These are phyloP conservation scores for Cicer arietinum DNA, from an alignment of 306 rosid genomes.

Conservation along the genomic window DNA sequence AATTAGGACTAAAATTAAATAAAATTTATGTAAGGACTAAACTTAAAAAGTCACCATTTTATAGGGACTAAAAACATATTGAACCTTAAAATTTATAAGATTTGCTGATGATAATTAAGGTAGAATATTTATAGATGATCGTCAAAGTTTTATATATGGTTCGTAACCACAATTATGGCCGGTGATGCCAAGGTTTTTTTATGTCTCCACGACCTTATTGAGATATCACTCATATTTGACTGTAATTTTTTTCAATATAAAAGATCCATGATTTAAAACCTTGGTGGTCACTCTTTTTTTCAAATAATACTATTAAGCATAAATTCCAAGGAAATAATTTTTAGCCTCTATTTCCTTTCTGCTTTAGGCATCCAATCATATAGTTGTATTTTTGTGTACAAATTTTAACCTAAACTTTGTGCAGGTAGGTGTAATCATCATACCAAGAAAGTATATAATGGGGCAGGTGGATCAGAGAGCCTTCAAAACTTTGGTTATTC, in stretches of 20 bases:
- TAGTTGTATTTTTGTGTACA: slow-evolving; percentile 21
- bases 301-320: neutral
- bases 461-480: slow-evolving; percentile 98
- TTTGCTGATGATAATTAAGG: neutral
- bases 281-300: no score
- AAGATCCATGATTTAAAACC: neutral
- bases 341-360: neutral
- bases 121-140: slow-evolving; percentile 14
- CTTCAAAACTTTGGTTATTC: slow-evolving; percentile 86
- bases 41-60: no score
- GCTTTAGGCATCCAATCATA: slow-evolving; percentile 15
- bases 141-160: neutral
- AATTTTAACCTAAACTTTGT: slow-evolving; percentile 43
- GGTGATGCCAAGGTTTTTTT: neutral
- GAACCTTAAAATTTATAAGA: neutral
- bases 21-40: no score
- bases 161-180: neutral
- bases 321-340: neutral
- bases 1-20: no score
- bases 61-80: no score
- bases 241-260: neutral
- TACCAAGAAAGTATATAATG: slow-evolving; percentile 94
- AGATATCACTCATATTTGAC: neutral
- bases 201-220: neutral
- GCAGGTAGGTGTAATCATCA: slow-evolving; percentile 97